Conservation (phyloP, 208 protist genomes). For the Trypanosoma theileri region DNA sequence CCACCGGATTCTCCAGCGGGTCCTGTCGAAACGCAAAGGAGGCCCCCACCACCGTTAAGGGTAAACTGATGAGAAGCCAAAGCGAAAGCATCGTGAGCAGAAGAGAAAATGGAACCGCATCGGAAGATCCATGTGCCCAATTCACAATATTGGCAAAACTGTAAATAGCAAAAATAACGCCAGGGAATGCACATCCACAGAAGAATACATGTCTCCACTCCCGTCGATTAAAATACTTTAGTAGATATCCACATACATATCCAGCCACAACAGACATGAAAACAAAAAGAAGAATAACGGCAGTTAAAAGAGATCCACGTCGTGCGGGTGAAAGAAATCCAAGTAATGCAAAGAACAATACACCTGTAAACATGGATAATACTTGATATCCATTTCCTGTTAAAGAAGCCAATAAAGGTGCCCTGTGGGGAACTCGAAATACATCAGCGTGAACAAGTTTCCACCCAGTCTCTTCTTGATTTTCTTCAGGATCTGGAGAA, state of each 20-base stretch:
- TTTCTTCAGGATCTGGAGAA: conserved; percentile 47
- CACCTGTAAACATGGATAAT: conserved; percentile 75
- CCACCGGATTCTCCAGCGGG: conserved; percentile 79
- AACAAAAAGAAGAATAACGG: conserved; percentile 74
- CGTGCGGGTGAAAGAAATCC: conserved; percentile 96
- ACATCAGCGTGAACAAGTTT: conserved; percentile 98
- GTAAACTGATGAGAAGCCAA: conserved; percentile 94
- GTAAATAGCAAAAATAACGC: conserved; percentile 60
- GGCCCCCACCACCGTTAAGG: conserved; percentile 95
- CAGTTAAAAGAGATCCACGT: conserved; percentile 89
- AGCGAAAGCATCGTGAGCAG: conserved; percentile 64
- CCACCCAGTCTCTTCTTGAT: conserved; percentile 92
- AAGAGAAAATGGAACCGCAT: conserved; percentile 58
- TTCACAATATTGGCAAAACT: conserved; percentile 70
- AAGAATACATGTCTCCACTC: conserved; percentile 92
- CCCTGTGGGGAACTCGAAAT: conserved; percentile 91
- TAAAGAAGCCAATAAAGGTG: conserved; percentile 85
- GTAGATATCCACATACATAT: conserved; percentile 91
- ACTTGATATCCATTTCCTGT: conserved; percentile 96
- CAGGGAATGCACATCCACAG: conserved; percentile 66
- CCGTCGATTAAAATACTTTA: conserved; percentile 89
- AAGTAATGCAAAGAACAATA: conserved; percentile 91
- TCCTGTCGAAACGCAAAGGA: conserved; percentile 94
- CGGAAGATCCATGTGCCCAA: conserved; percentile 49
- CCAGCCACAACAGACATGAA: conserved; percentile 89